Percentiles rank a stretch among this genome's conserved stretches.
phyloP scores from a whole-genome alignment of 2,329 filamentous ascomycete genomes.

The Penicillium sp. region DNA sequence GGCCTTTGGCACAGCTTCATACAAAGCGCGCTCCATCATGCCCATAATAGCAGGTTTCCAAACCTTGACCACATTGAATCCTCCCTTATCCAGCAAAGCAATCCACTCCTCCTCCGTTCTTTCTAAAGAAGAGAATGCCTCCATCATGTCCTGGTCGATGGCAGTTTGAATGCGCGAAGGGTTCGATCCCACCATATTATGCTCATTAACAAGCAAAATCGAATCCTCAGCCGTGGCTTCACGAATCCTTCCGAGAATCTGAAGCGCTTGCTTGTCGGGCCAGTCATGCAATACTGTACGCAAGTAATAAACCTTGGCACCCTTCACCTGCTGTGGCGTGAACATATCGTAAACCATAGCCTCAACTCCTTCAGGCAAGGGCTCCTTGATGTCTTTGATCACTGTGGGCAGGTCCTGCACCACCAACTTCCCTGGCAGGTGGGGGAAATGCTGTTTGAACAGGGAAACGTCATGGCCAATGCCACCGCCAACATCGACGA shows the following conservation, averaged over 20 bases:
- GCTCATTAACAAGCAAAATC: conserved; percentile 7
- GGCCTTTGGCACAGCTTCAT: not conserved
- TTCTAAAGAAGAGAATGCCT: conserved; percentile 4
- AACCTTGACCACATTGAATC: conserved; percentile 11
- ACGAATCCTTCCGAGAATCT: not conserved
- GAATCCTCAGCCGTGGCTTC: conserved; percentile 12
- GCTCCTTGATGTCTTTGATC: conserved; percentile 22
- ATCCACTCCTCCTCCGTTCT: conserved; percentile 14
- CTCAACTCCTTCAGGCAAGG: not conserved
- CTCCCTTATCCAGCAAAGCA: conserved; percentile 6
- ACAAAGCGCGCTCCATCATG: not conserved
- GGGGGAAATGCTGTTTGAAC: conserved; percentile 31
- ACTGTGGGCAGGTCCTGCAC: conserved; percentile 42
- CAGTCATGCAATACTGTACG: conserved; percentile 9
- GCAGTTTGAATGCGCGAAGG: not conserved
- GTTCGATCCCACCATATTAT: not conserved
- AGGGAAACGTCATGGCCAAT: conserved; percentile 35
- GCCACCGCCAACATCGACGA: conserved; percentile 45
- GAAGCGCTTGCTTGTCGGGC: conserved; percentile 5
- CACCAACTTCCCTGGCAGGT: conserved; percentile 31
- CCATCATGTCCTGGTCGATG: conserved; percentile 7
- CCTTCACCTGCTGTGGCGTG: not conserved
- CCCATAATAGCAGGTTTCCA: not conserved
- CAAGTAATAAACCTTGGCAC: conserved; percentile 8
- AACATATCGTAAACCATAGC: not conserved